phyloP scores from a whole-genome alignment of 805 yeast species.

The Sugiyamaella boreocaroliniensis region DNA sequence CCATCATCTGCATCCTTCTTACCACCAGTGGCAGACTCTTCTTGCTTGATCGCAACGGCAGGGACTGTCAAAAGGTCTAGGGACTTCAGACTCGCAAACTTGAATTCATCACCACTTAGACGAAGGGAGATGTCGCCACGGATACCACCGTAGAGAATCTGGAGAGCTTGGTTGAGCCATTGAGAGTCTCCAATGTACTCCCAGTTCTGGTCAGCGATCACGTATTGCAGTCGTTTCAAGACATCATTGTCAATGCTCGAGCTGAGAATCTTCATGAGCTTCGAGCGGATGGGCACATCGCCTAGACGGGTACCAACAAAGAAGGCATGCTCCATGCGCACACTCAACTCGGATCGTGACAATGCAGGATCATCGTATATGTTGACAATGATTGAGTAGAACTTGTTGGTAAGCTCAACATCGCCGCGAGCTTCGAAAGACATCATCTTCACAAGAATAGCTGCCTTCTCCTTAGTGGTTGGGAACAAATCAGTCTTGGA shows the following conservation, averaged over 20 bases:
- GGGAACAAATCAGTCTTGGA: slow-evolving; percentile 80
- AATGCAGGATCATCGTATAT: slow-evolving; percentile 75
- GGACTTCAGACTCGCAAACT: slow-evolving; percentile 28
- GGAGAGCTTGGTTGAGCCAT: slow-evolving; percentile 92
- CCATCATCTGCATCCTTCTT: not conserved
- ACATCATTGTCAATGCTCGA: slow-evolving; percentile 72
- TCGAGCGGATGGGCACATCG: slow-evolving; percentile 65
- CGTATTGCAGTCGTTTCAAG: slow-evolving; percentile 72
- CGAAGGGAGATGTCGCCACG: slow-evolving; percentile 44
- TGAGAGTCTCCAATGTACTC: slow-evolving; percentile 87
- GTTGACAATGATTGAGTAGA: slow-evolving; percentile 79
- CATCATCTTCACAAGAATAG: slow-evolving; percentile 86
- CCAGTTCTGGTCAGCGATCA: slow-evolving; percentile 96
- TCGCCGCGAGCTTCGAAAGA: slow-evolving; percentile 87
- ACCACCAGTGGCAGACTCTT: not conserved
- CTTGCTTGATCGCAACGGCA: not conserved
- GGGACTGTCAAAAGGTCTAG: not conserved
- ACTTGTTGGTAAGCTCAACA: slow-evolving; percentile 64
- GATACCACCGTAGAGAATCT: slow-evolving; percentile 73
- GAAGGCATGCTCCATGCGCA: slow-evolving; percentile 94
- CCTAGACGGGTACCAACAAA: slow-evolving; percentile 84
- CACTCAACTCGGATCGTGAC: slow-evolving; percentile 80
- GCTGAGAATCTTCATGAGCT: slow-evolving; percentile 72
- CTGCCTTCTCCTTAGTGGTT: slow-evolving; percentile 92
- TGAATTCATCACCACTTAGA: slow-evolving; percentile 39